phyloP scores from a whole-genome alignment of 2,329 filamentous ascomycete genomes.

The Xylariaceae sp. region DNA sequence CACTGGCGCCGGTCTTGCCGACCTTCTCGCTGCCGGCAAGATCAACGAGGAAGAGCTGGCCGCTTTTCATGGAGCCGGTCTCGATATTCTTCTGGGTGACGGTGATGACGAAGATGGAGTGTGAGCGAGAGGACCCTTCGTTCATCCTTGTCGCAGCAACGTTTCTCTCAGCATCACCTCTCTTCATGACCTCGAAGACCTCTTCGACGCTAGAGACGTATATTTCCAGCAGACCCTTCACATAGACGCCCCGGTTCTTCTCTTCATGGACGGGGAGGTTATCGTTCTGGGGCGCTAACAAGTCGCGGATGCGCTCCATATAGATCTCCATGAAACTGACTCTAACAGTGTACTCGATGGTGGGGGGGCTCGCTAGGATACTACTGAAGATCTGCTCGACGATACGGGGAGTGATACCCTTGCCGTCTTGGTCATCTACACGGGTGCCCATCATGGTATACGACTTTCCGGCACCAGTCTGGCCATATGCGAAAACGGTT shows the following conservation, averaged over 20 bases:
- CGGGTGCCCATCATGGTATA: constrained; percentile 98
- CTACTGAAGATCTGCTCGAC: constrained; percentile 96
- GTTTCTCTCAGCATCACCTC: constrained; percentile 83
- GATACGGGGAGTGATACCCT: constrained; percentile 94
- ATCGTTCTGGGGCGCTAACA: constrained; percentile 88
- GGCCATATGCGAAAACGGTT: constrained; percentile 96
- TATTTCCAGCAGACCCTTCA: constrained; percentile 90
- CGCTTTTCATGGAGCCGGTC: constrained; percentile 92
- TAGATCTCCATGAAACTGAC: constrained; percentile 99
- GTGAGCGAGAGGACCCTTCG: constrained; percentile 93
- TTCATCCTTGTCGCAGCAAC: constrained; percentile 99
- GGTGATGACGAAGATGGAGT: constrained; percentile 97
- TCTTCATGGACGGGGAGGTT: constrained; percentile 98
- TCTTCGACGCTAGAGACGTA: constrained; percentile 95
- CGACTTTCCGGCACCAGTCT: constrained; percentile 97
- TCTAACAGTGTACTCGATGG: constrained; percentile 97
- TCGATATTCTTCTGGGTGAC: constrained; percentile 97
- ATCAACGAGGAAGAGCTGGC: constrained; percentile 95
- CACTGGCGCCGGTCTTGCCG: constrained; percentile 95
- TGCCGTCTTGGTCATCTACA: constrained; percentile 82
- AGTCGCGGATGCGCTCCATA: constrained; percentile 96
- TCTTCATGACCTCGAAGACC: constrained; percentile 94
- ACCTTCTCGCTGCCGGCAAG: constrained; percentile 98
- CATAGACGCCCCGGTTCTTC: constrained; percentile 92
- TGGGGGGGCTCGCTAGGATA: constrained; percentile 85